These are phyloP conservation scores for Dictyostelium brefeldianum DNA, from an alignment of 78 protist genomes.

Conservation along the genomic window DNA sequence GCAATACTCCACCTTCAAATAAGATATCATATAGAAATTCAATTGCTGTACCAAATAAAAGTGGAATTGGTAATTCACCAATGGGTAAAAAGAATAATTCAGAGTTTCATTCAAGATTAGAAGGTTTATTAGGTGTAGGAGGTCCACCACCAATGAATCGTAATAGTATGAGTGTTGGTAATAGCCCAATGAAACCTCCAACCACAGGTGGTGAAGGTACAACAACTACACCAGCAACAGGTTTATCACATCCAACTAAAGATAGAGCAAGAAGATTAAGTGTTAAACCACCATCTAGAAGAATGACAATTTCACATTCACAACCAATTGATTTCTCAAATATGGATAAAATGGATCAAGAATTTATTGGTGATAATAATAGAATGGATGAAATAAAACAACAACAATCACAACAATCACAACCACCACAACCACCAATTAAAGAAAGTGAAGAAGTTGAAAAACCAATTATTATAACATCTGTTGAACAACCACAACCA, in stretches of 20 bases:
- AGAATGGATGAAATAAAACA: constrained; percentile 21
- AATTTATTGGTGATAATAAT: not conserved
- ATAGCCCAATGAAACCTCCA: not conserved
- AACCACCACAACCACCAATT: not conserved
- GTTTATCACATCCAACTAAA: not conserved
- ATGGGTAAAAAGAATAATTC: not conserved
- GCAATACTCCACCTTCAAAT: not conserved
- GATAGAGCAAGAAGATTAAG: constrained; percentile 25
- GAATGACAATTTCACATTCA: not conserved
- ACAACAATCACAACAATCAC: not conserved
- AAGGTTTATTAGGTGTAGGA: not conserved
- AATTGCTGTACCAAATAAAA: constrained; percentile 9
- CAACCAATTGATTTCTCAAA: constrained; percentile 4
- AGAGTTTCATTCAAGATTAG: constrained; percentile 10
- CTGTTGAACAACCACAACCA: not conserved
- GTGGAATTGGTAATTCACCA: not conserved
- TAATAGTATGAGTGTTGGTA: not conserved
- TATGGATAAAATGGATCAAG: not conserved
- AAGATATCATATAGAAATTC: constrained; percentile 32
- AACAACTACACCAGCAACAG: not conserved
- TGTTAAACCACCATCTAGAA: constrained; percentile 41
- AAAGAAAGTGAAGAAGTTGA: not conserved
- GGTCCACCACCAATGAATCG: not conserved
- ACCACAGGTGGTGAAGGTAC: not conserved
- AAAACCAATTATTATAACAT: not conserved